Percentiles rank a stretch among this genome's conserved stretches.
These are phyloP conservation scores for Tetracentron sinense DNA, from an alignment of 164 flowering plant species.

Conservation along the genomic window DNA sequence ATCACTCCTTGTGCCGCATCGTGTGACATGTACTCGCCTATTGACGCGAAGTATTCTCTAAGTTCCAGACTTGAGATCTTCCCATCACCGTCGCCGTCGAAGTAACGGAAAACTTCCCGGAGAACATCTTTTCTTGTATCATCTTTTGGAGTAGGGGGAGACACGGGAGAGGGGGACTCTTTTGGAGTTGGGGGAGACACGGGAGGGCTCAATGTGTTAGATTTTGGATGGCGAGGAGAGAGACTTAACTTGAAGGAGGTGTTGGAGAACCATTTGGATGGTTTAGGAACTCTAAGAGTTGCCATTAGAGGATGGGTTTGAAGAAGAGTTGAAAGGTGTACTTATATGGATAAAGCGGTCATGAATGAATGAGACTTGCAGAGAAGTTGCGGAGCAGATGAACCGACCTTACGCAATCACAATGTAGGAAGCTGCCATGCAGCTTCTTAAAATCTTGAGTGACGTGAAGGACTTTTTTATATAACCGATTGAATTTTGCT, in stretches of 20 bases:
- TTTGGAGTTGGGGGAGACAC: background rate
- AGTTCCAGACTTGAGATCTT: constrained; percentile 65
- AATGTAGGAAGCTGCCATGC: too few species aligned
- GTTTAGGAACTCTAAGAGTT: constrained; percentile 14
- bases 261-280: constrained; percentile 29
- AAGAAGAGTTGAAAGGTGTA: too few species aligned
- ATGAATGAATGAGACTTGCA: too few species aligned
- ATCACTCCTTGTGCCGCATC: constrained; percentile 50
- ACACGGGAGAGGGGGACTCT: too few species aligned
- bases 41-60: constrained; percentile 42
- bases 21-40: constrained; percentile 60
- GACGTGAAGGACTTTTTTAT: too few species aligned
- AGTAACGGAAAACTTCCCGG: constrained; percentile 47
- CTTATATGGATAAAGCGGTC: too few species aligned
- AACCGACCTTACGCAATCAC: too few species aligned
- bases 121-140: constrained; percentile 29
- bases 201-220: constrained; percentile 21
- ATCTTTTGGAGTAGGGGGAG: too few species aligned
- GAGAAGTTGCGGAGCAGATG: too few species aligned
- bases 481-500: too few species aligned
- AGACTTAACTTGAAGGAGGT: constrained; percentile 19
- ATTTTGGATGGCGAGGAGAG: background rate
- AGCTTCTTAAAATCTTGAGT: too few species aligned
- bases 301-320: too few species aligned
- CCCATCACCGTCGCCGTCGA: constrained; percentile 65